Percentiles rank a stretch among this genome's conserved stretches.
Evolutionary conservation across 108 stramenopile species (phyloP).

Genomic region (Nitzschia sp.): DNA sequence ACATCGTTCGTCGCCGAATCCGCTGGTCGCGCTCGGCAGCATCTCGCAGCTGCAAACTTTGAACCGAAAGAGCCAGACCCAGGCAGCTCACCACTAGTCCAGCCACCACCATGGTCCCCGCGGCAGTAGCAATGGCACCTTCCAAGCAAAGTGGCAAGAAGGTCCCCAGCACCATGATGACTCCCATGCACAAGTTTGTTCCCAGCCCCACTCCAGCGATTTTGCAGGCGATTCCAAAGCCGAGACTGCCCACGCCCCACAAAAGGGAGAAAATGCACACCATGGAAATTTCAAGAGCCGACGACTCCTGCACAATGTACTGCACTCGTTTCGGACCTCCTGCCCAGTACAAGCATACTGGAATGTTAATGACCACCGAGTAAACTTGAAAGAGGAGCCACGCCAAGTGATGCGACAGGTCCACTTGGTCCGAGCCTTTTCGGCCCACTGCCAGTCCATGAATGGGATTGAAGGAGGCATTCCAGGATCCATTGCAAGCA

Average conservation of each 20-base stretch:
- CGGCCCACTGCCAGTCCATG: constrained; percentile 11
- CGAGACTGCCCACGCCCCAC: constrained; percentile 15
- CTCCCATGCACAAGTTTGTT: constrained; percentile 16
- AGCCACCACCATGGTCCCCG: constrained; percentile 6
- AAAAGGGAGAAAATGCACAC: constrained; percentile 9
- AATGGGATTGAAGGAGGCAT: constrained; percentile 12
- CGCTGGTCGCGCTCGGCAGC: neutral
- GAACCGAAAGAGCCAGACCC: neutral
- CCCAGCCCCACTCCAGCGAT: constrained; percentile 13
- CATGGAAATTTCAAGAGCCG: neutral
- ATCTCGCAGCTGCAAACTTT: constrained; percentile 14
- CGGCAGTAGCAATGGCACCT: constrained; percentile 7
- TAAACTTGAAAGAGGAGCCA: constrained; percentile 23
- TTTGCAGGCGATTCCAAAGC: constrained; percentile 17
- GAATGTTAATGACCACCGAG: constrained; percentile 7
- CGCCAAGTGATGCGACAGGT: neutral
- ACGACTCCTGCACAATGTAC: constrained; percentile 18
- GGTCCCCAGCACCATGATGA: constrained; percentile 16
- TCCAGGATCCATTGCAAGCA: constrained; percentile 12
- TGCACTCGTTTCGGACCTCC: constrained; percentile 11
- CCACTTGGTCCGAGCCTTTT: neutral
- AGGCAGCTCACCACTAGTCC: constrained; percentile 5
- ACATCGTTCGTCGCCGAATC: constrained; percentile 8
- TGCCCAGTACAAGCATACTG: constrained; percentile 14
- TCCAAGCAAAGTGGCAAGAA: constrained; percentile 10